Percentiles rank a stretch among this genome's conserved stretches.
Conservation (phyloP, 2,329 filamentous ascomycete genomes). For the Phoma sp. region DNA sequence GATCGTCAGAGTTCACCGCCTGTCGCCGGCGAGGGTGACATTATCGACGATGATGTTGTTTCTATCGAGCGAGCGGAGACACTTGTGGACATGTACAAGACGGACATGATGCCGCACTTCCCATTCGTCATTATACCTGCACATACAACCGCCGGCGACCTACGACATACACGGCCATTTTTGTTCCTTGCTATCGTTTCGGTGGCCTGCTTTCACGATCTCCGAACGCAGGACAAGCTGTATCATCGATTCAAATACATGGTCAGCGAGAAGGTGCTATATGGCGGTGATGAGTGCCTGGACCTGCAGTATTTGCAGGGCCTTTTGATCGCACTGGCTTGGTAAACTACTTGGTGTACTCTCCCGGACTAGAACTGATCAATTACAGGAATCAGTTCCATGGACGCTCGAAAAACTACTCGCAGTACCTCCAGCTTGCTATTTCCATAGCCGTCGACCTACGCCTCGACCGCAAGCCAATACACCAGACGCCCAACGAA, state of each 20-base stretch:
- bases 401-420: conserved; percentile 36
- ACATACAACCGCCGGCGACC: conserved; percentile 27
- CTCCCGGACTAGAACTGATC: conserved; percentile 2
- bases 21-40: conserved; percentile 31
- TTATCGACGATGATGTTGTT: conserved; percentile 40
- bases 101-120: conserved; percentile 48
- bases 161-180: conserved; percentile 41
- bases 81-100: conserved; percentile 43
- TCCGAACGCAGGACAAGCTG: conserved; percentile 45
- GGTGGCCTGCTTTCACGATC: conserved; percentile 42
- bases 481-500: conserved; percentile 24
- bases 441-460: conserved; percentile 44
- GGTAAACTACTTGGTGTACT: conserved; percentile 21
- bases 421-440: conserved; percentile 41
- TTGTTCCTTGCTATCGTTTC: conserved; percentile 39
- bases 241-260: conserved; percentile 41
- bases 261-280: conserved; percentile 38
- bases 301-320: conserved; percentile 40
- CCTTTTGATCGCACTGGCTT: conserved; percentile 37
- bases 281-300: conserved; percentile 39
- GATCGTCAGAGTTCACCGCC: conserved; percentile 16
- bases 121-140: conserved; percentile 47
- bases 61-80: conserved; percentile 35
- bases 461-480: conserved; percentile 36
- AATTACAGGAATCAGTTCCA: conserved; percentile 42